Percentiles rank a stretch among this genome's conserved stretches.
These are phyloP conservation scores for Ocimum tenuiflorum DNA, from an alignment of 257 asterid species.

Conservation along the genomic window DNA sequence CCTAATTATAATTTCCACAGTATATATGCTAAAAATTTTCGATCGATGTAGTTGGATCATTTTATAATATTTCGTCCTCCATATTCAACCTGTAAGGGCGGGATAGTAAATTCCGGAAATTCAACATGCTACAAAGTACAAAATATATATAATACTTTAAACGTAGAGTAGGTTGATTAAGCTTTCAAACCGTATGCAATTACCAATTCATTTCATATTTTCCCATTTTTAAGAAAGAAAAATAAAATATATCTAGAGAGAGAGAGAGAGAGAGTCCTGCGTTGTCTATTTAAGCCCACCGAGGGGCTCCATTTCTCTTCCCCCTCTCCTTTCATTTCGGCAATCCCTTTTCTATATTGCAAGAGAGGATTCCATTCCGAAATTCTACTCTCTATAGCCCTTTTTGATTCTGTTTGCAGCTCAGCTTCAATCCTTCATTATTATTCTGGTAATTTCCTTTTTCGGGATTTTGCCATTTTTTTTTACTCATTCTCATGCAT, in stretches of 20 bases:
- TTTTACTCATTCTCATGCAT: not conserved
- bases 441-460: slow-evolving; percentile 32
- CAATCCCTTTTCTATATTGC: slow-evolving; percentile 16
- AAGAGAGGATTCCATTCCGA: slow-evolving; percentile 6
- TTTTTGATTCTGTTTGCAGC: slow-evolving; percentile 2
- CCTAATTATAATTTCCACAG: too few relatives aligned
- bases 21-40: too few relatives aligned
- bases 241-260: not conserved
- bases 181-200: not conserved
- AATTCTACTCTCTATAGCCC: not conserved
- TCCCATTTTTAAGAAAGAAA: not conserved
- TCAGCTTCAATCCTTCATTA: slow-evolving; percentile 23
- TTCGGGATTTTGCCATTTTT: slow-evolving; percentile 1
- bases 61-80: too few relatives aligned
- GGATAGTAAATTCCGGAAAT: not conserved
- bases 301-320: slow-evolving; percentile 20
- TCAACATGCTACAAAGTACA: slow-evolving; percentile 1
- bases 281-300: slow-evolving; percentile 36
- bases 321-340: slow-evolving; percentile 35
- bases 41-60: too few relatives aligned
- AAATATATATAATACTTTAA: not conserved
- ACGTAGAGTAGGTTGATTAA: not conserved
- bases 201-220: not conserved
- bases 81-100: slow-evolving; percentile 9
- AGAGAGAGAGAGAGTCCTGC: not conserved